Evolutionary conservation across 192 early-diverging fungal species (phyloP).

Genomic region (Backusella morwellensis): DNA sequence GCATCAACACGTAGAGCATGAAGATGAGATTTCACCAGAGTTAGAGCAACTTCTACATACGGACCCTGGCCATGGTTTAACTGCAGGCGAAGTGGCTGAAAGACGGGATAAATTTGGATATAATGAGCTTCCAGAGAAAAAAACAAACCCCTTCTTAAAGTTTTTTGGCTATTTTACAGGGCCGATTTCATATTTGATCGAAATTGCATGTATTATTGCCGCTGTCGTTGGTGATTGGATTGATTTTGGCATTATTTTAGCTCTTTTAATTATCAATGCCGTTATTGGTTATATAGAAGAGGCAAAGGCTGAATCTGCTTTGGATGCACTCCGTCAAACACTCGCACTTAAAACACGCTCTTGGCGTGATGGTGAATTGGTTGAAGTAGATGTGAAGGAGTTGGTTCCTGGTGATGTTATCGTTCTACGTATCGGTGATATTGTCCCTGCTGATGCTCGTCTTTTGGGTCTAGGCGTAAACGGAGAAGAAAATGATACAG

Average conservation of each 20-base stretch:
- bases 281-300: constrained; percentile 90
- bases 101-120: constrained; percentile 74
- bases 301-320: constrained; percentile 83
- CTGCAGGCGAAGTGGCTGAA: constrained; percentile 68
- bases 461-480: constrained; percentile 75
- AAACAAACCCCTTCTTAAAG: constrained; percentile 82
- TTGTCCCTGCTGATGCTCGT: constrained; percentile 89
- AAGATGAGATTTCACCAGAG: constrained; percentile 80
- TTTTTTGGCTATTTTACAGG: constrained; percentile 87
- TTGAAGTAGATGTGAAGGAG: constrained; percentile 68
- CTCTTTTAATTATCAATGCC: constrained; percentile 77
- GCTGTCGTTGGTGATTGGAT: constrained; percentile 68
- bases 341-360: constrained; percentile 81
- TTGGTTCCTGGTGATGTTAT: constrained; percentile 92
- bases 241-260: constrained; percentile 80
- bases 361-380: constrained; percentile 70
- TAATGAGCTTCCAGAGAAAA: constrained; percentile 83
- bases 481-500: constrained; percentile 74
- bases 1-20: constrained; percentile 70
- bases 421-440: constrained; percentile 90
- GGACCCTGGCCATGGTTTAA: constrained; percentile 75
- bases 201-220: constrained; percentile 82
- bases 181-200: constrained; percentile 86
- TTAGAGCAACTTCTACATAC: constrained; percentile 78
- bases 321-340: constrained; percentile 89